Base-by-base conservation (phyloP, 1,284 basidiomycete species). In the Pulveroboletus sp. region DNA sequence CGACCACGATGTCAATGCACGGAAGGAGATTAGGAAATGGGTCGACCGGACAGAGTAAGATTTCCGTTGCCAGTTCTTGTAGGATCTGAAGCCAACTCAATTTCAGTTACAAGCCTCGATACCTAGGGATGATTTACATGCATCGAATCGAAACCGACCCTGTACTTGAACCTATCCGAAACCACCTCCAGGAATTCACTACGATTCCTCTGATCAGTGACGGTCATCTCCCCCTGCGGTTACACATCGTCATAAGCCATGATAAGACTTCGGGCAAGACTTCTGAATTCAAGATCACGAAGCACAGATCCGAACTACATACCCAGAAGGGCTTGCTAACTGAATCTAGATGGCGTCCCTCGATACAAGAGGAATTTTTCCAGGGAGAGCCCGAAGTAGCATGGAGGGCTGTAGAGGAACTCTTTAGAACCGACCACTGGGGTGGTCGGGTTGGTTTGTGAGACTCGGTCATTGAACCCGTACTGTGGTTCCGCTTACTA, bases 111-210 rank as follows among this genome's bases (percentile, higher is more conserved):
- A 36, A 38, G 5, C 55, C 63, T 9, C 39, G 28, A 36, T 18
- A 43, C 36, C 33, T 54, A 4, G 52, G 66, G 5, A 35, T 62
- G 17, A 62, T 67, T n/a, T 68, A 68, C 46, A 54, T 65, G 44
- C 64, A 68, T 40, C 64, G 66, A 20, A 33, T 67, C 8, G 64
- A 62, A 62, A 65, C 52, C 2, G 51, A 65, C 17, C 66, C 63
- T 15, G 14, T 3, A 4, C 36, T 40, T 17, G 64, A 66, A 22
- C 47, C 43, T 20, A 53, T 65, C 36, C 14, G 10, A 2, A 11
- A 6, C 3, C 61, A 65, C 35, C 45, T 65, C 15, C 2, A 10
- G 4, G 62, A 59, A 40, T 38, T 65, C 17, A 14, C 15, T 2
- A 1, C 9, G 1, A 26, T 42, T 22, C 35, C 22, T 31, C 15